Percentiles rank a stretch among this genome's conserved stretches.
phyloP scores from a whole-genome alignment of 2,329 filamentous ascomycete species.

The Fusarium sp. region DNA sequence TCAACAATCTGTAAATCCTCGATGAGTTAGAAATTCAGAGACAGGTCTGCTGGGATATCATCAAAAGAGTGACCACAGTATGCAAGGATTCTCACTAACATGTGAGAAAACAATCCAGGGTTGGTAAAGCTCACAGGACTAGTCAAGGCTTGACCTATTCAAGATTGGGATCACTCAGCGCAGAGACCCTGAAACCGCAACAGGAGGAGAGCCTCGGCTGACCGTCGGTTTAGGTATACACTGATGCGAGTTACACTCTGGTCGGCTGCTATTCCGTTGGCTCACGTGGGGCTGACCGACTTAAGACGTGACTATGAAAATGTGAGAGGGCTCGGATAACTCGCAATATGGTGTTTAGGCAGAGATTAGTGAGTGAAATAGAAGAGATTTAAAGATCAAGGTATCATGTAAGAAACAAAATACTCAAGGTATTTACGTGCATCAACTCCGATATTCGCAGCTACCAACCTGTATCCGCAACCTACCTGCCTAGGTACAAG shows the following conservation, averaged over 20 bases:
- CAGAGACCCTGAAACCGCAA: constrained; percentile 7
- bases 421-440: neutral
- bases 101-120: constrained; percentile 39
- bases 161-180: neutral
- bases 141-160: constrained; percentile 14
- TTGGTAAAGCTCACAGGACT: constrained; percentile 11
- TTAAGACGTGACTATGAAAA: constrained; percentile 25
- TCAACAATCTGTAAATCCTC: neutral
- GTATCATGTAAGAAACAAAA: neutral
- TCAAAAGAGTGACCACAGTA: neutral
- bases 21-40: constrained; percentile 5
- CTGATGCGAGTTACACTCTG: constrained; percentile 5
- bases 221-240: constrained; percentile 23
- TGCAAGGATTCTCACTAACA: constrained; percentile 28
- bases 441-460: constrained; percentile 19
- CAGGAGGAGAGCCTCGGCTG: constrained; percentile 19
- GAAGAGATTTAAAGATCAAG: neutral
- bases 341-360: neutral
- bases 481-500: neutral
- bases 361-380: neutral
- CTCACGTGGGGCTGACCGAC: constrained; percentile 36
- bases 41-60: neutral
- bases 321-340: constrained; percentile 14
- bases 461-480: neutral
- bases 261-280: constrained; percentile 22